Conservation (phyloP, 768 basidiomycete genomes). For the Boletus vermiculosoides region DNA sequence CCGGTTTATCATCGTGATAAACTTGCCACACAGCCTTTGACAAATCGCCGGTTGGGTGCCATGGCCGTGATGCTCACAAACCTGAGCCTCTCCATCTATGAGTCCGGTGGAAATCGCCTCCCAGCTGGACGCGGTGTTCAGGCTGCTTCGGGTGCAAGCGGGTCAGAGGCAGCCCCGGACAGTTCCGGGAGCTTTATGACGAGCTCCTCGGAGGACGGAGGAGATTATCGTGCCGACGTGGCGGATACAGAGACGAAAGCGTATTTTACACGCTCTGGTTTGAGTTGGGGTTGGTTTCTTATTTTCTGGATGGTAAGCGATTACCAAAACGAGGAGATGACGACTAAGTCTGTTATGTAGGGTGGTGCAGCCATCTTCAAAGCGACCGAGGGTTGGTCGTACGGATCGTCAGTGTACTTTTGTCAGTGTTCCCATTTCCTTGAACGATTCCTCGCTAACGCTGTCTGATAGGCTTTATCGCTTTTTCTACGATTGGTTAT, state of each 20-base stretch:
- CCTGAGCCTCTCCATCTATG: slow-evolving; percentile 45
- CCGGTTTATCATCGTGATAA: slow-evolving; percentile 19
- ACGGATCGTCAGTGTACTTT: slow-evolving; percentile 66
- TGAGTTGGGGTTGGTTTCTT: slow-evolving; percentile 63
- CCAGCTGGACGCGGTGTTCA: neutral
- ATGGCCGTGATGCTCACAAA: slow-evolving; percentile 57
- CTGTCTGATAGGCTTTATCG: slow-evolving; percentile 52
- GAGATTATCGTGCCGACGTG: slow-evolving; percentile 21
- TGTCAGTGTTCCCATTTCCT: slow-evolving; percentile 42
- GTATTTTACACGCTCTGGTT: slow-evolving; percentile 51
- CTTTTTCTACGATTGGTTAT: slow-evolving; percentile 76
- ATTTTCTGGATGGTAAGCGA: slow-evolving; percentile 71
- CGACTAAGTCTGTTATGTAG: slow-evolving; percentile 31
- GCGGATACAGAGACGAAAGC: slow-evolving; percentile 51
- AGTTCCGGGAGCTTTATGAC: slow-evolving; percentile 13
- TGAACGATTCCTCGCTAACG: neutral
- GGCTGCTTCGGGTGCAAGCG: neutral
- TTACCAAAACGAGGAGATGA: neutral
- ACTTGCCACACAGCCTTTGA: slow-evolving; percentile 36
- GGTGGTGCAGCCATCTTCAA: slow-evolving; percentile 68
- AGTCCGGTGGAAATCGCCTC: slow-evolving; percentile 15
- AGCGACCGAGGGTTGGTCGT: slow-evolving; percentile 67
- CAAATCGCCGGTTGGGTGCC: slow-evolving; percentile 54
- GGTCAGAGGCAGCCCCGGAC: neutral
- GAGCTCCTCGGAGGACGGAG: slow-evolving; percentile 2